These are phyloP conservation scores for Trichoderma lentiforme DNA, from an alignment of 2,329 filamentous ascomycete genomes.

Conservation along the genomic window DNA sequence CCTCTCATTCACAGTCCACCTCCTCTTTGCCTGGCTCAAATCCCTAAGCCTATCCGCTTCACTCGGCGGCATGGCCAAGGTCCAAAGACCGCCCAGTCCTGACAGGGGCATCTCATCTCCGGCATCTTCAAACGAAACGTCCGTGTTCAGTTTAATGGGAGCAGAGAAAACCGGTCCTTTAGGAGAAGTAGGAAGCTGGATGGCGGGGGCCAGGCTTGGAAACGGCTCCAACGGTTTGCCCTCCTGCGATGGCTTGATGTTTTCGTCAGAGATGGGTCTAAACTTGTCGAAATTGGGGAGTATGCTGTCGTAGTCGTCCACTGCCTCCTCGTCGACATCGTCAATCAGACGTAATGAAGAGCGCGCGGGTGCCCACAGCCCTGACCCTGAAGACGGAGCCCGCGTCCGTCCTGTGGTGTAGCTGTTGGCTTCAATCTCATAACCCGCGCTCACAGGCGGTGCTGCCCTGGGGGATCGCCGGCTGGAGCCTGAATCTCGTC, in stretches of 20 bases:
- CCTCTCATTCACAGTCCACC: constrained; percentile 56
- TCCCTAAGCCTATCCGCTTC: constrained; percentile 47
- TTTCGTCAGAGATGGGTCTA: constrained; percentile 17
- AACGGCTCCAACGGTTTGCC: not conserved
- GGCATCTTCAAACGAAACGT: constrained; percentile 30
- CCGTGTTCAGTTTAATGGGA: constrained; percentile 37
- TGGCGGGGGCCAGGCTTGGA: not conserved
- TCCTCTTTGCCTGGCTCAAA: constrained; percentile 45
- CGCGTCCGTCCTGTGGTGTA: constrained; percentile 1
- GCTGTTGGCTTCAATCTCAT: constrained; percentile 11
- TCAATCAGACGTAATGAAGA: constrained; percentile 44
- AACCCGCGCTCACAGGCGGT: constrained; percentile 22
- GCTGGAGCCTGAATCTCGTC: constrained; percentile 31
- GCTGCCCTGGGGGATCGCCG: constrained; percentile 24
- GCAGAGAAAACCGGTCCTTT: constrained; percentile 32
- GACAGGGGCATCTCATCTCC: constrained; percentile 33
- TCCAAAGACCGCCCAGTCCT: constrained; percentile 43
- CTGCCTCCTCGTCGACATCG: constrained; percentile 42
- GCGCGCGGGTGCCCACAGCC: constrained; percentile 35
- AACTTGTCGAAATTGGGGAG: constrained; percentile 51
- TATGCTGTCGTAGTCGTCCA: constrained; percentile 49
- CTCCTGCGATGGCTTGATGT: not conserved
- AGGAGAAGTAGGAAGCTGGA: constrained; percentile 19
- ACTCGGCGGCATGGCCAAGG: constrained; percentile 41
- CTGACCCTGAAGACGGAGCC: constrained; percentile 29